Base-by-base conservation (phyloP, 2,329 filamentous ascomycete species). In the Nigrospora osmanthi region DNA sequence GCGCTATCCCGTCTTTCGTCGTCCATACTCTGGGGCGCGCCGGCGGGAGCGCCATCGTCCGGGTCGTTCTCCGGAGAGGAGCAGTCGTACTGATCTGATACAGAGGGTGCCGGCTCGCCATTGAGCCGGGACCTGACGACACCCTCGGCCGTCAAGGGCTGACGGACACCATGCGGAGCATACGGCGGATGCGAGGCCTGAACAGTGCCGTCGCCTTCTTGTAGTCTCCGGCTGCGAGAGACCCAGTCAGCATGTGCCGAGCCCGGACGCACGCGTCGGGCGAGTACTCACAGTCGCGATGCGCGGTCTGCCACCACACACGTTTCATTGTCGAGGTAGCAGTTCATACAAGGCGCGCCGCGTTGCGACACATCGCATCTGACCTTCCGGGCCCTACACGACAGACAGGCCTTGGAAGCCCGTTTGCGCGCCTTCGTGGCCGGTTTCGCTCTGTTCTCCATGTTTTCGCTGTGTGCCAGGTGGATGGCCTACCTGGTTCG, bases 321-420 rank as follows among this genome's bases (percentile, higher is more conserved):
- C 0, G 61, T 63, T 51, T 74, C 70, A 47, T 67, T 70, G 50
- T 75, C 71, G 44, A 73, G 67, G 38, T 71, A 71, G 54, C 71
- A 76, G 45, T 75, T 75, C 61, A 73, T 75, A 57, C 69, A 76
- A 9, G 72, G 73, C 31, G 65, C 60, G 4, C 70, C 71, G 46
- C 67, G 62, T 49, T 71, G 71, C 35, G 66, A 71, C 14, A 75
- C 71, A 52, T 73, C 71, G 46, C 72, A 75, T 28, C 72, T 62
- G 28, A 75, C 71, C 54, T 75, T 75, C 23, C 72, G 61, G n/a
- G 71, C 65, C 14, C 72, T 63, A 52, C 71, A 75, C n/a, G 69
- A 71, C 11, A 73, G 59, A 42, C 72, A 75, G 11, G 72, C 72
- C 42, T 75, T 73, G n/a, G 70, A 59, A 2, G 72, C 71, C 46